Evolutionary conservation across 164 flowering plant genomes (phyloP).

Genomic region (Liquidambar formosana): DNA sequence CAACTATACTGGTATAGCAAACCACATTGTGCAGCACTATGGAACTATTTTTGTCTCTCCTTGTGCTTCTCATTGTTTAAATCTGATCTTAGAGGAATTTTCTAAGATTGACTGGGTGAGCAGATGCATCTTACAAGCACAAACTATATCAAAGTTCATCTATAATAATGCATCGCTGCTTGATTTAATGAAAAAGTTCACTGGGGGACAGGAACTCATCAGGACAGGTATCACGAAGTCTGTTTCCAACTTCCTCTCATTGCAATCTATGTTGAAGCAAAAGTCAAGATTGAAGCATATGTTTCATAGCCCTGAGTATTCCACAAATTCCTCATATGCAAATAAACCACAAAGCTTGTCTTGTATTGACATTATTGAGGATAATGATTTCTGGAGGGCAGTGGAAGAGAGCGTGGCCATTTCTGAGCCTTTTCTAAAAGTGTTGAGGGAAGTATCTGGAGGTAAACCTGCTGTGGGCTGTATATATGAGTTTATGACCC

Average conservation of each 20-base stretch:
- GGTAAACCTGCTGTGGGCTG: constrained; percentile 84
- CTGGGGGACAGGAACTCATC: constrained; percentile 78
- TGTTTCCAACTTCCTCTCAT: constrained; percentile 72
- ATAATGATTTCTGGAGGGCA: constrained; percentile 80
- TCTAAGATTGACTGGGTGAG: constrained; percentile 88
- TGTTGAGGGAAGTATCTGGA: constrained; percentile 80
- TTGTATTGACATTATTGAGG: constrained; percentile 61
- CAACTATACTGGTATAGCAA: constrained; percentile 57
- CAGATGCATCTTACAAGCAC: constrained; percentile 78
- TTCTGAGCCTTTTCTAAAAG: constrained; percentile 83
- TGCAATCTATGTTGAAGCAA: constrained; percentile 74
- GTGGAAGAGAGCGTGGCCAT: constrained; percentile 87
- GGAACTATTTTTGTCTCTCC: constrained; percentile 74
- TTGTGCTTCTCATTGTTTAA: constrained; percentile 86
- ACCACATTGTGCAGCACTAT: constrained; percentile 72
- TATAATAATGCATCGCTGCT: constrained; percentile 71
- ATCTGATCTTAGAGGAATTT: constrained; percentile 80
- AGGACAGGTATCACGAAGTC: constrained; percentile 70
- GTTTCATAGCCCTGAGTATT: constrained; percentile 74
- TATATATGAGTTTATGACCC: constrained; percentile 80
- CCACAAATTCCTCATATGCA: constrained; percentile 46
- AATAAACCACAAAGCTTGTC: constrained; percentile 62
- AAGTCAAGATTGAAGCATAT: constrained; percentile 66
- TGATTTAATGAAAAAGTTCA: constrained; percentile 74
- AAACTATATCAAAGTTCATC: constrained; percentile 69